Conservation (phyloP, 306 rosid species). For the Gleditsia sinensis region DNA sequence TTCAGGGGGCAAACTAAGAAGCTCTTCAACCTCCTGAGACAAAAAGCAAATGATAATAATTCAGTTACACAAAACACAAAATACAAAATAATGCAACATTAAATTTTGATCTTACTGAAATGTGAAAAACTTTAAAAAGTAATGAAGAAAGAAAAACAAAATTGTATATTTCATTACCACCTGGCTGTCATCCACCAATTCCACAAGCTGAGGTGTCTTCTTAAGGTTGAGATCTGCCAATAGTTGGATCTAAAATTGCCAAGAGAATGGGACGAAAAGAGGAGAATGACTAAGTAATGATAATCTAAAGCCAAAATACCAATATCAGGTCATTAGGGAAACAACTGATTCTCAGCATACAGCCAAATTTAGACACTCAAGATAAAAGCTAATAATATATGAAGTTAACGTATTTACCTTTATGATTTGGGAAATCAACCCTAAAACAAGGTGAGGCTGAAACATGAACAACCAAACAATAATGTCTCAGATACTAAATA, state of each 20-base stretch:
- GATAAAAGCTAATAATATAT: background rate
- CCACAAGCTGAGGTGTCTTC: constrained; percentile 97
- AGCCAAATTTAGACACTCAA: constrained; percentile 22
- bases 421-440: constrained; percentile 93
- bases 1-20: constrained; percentile 88
- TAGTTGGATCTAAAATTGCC: constrained; percentile 80
- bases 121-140: too few relatives aligned
- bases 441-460: constrained; percentile 94
- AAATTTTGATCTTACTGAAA: constrained; percentile 18
- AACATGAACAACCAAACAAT: constrained; percentile 38
- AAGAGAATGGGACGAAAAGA: constrained; percentile 19
- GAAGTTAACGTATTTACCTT: constrained; percentile 66
- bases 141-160: background rate
- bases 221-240: constrained; percentile 94
- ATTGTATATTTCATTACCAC: constrained; percentile 42
- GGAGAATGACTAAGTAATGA: constrained; percentile 24
- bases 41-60: constrained; percentile 23
- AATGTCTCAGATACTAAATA: background rate
- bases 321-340: background rate
- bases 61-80: constrained; percentile 13
- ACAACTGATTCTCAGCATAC: too few relatives aligned
- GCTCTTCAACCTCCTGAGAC: constrained; percentile 93
- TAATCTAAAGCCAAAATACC: constrained; percentile 18
- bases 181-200: constrained; percentile 82
- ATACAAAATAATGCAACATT: background rate